Base-by-base conservation (phyloP, 257 asterid genomes). In the Eustoma russellianum region DNA sequence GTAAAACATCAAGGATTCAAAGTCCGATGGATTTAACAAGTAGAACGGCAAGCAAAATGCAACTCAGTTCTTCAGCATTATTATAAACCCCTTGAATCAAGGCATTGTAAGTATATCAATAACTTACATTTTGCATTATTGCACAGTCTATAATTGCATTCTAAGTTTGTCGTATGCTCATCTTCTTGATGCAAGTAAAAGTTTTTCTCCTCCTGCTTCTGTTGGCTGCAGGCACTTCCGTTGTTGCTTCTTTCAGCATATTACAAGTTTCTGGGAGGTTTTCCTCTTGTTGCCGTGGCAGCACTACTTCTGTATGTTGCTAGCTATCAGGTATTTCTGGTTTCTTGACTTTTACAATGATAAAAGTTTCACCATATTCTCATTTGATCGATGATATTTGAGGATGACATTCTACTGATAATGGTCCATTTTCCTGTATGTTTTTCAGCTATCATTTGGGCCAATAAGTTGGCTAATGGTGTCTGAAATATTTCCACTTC, bases 381-480 rank as follows among this genome's bases (percentile, higher is more conserved):
- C 30, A 24, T 4, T 24, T 24, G 30, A 24, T 4, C 30, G 3
- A 24, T 24, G 30, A 24, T 24, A 24, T 24, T 62, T 53, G 16
- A 2, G 33, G 11, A 35, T 17, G 13, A 40, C 33, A 12, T 35
- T 46, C 6, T 45, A 14, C n/a, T 41, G 50, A 33, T 62, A 46
- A 33, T 30, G 38, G 40, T 52, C 46, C n/a, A 61, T 12, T 46
- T 45, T 62, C 17, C 35, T 24, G 33, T 33, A 15, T 48, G 14
- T 18, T 38, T 57, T 74, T 59, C 60, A 90, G 98, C 82, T 91
- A 67, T 91, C 98, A 47, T 91, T 91, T 67, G 98, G 98, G 40
- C 98, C 98, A 7, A 91, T 91, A 61, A 91, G 98, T 76, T 87
- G 98, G 98, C 94, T 91, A 9, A 91, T 91, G 98, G 98, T 91